Conservation (phyloP, 2,329 filamentous ascomycete genomes). For the Aspergillus aculeatinus region DNA sequence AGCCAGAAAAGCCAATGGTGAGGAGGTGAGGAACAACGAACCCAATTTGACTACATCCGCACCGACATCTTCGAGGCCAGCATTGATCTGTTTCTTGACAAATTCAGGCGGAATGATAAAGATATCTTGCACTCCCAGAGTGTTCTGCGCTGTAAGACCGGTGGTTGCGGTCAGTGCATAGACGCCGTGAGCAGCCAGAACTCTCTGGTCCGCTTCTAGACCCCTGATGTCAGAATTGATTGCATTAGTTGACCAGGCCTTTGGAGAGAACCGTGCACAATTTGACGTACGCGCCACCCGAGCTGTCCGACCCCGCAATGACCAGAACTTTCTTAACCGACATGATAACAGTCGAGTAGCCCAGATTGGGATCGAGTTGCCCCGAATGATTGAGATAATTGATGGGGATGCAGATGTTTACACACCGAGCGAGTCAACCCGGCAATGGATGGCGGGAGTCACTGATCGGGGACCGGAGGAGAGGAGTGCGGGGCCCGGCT, state of each 20-base stretch:
- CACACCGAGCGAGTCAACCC: neutral
- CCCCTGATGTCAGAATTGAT: conserved; percentile 59
- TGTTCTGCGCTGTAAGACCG: conserved; percentile 95
- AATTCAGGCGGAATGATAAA: conserved; percentile 77
- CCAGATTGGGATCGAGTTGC: neutral
- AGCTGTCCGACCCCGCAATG: conserved; percentile 87
- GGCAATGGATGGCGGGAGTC: neutral
- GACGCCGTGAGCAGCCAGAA: conserved; percentile 84
- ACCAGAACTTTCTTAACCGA: conserved; percentile 63
- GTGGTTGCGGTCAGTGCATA: conserved; percentile 97
- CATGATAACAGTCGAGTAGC: conserved; percentile 26
- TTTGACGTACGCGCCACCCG: conserved; percentile 74
- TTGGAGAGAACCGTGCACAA: conserved; percentile 9
- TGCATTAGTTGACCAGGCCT: conserved; percentile 14
- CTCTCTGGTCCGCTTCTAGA: conserved; percentile 93
- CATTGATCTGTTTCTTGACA: conserved; percentile 80
- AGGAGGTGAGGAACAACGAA: conserved; percentile 38
- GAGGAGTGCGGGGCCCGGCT: conserved; percentile 13
- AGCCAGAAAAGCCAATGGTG: neutral
- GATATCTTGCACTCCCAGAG: conserved; percentile 76
- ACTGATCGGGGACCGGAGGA: conserved; percentile 13
- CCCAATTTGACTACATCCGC: conserved; percentile 91
- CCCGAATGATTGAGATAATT: neutral
- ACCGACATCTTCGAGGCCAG: conserved; percentile 77
- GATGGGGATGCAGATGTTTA: neutral